Evolutionary conservation across 1,139 yeast genomes (phyloP).

Genomic region (Candida labiduridarum): DNA sequence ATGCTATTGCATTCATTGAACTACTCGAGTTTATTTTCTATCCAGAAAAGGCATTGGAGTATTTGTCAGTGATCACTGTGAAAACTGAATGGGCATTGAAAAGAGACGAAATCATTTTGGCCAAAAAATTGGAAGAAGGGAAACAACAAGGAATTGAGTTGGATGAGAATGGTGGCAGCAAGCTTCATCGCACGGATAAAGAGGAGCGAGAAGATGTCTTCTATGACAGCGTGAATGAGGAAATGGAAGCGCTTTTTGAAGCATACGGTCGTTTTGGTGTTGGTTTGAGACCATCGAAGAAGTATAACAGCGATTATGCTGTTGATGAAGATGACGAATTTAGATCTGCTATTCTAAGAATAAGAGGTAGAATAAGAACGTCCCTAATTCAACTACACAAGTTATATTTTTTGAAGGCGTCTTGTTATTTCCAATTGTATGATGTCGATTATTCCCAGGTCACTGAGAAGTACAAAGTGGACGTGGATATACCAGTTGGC

Average conservation of each 20-base stretch:
- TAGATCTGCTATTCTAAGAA: constrained; percentile 27
- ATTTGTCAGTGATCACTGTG: constrained; percentile 42
- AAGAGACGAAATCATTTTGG: constrained; percentile 23
- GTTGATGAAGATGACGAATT: constrained; percentile 16
- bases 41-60: constrained; percentile 51
- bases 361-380: constrained; percentile 36
- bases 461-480: constrained; percentile 18
- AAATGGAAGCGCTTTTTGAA: not conserved
- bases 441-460: constrained; percentile 43
- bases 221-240: not conserved
- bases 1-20: constrained; percentile 60
- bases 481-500: constrained; percentile 6
- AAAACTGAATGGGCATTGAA: constrained; percentile 33
- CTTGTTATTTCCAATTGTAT: constrained; percentile 71
- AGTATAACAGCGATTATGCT: constrained; percentile 15
- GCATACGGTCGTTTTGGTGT: not conserved
- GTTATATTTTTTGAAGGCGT: constrained; percentile 75
- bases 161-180: not conserved
- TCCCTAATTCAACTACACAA: constrained; percentile 73
- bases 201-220: not conserved
- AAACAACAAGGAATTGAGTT: constrained; percentile 9
- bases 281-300: constrained; percentile 10
- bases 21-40: constrained; percentile 54
- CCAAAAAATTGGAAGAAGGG: constrained; percentile 19
- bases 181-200: not conserved